phyloP scores from a whole-genome alignment of 345 rosid genomes.

The Barbarea vulgaris region DNA sequence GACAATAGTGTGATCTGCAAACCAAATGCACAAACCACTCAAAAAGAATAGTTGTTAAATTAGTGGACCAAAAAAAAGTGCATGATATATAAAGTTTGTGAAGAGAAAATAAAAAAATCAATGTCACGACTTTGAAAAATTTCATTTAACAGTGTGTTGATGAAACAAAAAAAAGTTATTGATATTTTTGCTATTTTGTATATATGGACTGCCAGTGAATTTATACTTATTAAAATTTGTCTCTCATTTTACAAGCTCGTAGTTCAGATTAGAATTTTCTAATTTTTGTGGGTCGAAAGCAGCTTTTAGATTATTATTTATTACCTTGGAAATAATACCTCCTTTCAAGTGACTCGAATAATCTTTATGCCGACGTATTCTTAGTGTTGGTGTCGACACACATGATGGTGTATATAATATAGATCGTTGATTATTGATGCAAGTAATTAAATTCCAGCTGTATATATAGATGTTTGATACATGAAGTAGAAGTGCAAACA shows the following conservation, averaged over 20 bases:
- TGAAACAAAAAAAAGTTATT: neutral
- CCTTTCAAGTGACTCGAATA: no score
- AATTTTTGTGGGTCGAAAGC: no score
- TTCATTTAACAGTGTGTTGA: neutral
- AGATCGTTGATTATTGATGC: conserved; percentile 5
- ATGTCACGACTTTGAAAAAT: neutral
- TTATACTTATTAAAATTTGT: neutral
- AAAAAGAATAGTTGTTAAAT: neutral
- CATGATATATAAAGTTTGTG: neutral
- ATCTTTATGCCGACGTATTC: neutral
- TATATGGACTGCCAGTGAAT: neutral
- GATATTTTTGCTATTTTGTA: neutral
- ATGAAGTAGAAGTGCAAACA: conserved; percentile 10
- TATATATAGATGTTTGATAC: conserved; percentile 12
- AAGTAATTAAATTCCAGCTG: conserved; percentile 17
- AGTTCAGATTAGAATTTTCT: no score
- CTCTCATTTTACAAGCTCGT: no score
- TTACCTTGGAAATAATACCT: no score
- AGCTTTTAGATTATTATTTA: no score
- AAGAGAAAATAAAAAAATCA: neutral
- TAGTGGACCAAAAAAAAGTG: neutral
- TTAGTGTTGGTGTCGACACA: conserved; percentile 18
- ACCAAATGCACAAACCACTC: neutral
- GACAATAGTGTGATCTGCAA: no score
- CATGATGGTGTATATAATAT: neutral